Conservation (phyloP, 169 alveolate species). For the Eimeria acervulina region DNA sequence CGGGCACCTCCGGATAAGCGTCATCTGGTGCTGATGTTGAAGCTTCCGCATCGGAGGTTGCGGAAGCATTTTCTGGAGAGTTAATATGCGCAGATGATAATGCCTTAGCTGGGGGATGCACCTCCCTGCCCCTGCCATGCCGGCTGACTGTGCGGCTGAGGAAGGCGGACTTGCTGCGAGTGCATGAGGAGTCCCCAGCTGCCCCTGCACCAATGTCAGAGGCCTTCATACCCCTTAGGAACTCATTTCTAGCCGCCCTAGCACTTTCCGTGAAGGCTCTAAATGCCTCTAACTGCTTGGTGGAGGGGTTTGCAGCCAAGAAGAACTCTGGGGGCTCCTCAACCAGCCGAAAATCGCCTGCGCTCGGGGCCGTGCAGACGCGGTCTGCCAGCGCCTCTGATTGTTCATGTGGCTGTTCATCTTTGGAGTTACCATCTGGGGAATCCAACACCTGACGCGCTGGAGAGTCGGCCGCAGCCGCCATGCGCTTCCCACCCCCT, state of each 20-base stretch:
- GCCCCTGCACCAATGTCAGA: background rate
- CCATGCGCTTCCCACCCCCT: background rate
- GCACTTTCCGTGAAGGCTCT: conserved; percentile 58
- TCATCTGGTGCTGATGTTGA: conserved; percentile 3
- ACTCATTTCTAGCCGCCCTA: conserved; percentile 34
- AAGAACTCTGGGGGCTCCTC: conserved; percentile 71
- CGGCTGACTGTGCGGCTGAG: conserved; percentile 33
- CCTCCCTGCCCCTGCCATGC: conserved; percentile 13
- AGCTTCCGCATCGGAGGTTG: background rate
- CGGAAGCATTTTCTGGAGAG: background rate
- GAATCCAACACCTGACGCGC: conserved; percentile 25
- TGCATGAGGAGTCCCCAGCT: background rate
- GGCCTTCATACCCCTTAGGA: background rate
- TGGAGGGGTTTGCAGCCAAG: conserved; percentile 68
- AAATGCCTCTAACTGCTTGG: conserved; percentile 71
- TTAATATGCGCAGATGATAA: background rate
- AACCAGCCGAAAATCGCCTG: conserved; percentile 42
- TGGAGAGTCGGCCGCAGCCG: conserved; percentile 36
- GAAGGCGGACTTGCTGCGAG: conserved; percentile 30
- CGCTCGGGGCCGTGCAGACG: background rate
- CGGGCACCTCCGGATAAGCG: conserved; percentile 75
- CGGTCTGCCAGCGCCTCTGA: background rate
- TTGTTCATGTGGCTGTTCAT: background rate
- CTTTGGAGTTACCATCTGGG: background rate
- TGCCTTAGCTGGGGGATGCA: background rate